Percentiles rank a stretch among this genome's conserved stretches.
Conservation (phyloP, 208 protist species). For the Zelonia costaricensis region DNA sequence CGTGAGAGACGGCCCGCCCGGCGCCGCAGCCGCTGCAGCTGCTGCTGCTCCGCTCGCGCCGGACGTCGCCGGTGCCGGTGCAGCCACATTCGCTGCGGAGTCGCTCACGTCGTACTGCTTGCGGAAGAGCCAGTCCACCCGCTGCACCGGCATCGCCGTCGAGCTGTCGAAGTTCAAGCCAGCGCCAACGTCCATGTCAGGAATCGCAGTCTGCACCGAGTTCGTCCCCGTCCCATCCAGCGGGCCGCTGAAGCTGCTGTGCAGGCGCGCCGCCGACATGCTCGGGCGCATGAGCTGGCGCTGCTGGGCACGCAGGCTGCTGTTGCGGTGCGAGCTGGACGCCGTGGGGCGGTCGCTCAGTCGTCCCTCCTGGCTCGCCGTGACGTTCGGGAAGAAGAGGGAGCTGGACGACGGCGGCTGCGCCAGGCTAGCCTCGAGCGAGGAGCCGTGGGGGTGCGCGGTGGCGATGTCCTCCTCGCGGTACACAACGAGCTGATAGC, state of each 20-base stretch:
- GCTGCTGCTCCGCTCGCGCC: neutral
- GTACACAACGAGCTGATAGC: slow-evolving; percentile 52
- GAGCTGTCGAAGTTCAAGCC: slow-evolving; percentile 1
- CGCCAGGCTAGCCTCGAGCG: slow-evolving; percentile 20
- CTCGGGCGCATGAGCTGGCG: neutral
- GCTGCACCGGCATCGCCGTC: neutral
- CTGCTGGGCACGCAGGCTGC: neutral
- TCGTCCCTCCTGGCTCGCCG: neutral
- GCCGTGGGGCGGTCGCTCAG: neutral
- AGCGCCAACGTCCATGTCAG: slow-evolving; percentile 43
- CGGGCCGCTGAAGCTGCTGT: slow-evolving; percentile 2
- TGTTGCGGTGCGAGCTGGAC: neutral
- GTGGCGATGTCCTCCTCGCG: slow-evolving; percentile 30
- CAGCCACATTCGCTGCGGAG: neutral
- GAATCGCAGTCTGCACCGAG: slow-evolving; percentile 25
- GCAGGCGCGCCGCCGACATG: neutral
- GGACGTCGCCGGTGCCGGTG: slow-evolving; percentile 6
- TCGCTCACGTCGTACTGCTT: slow-evolving; percentile 28
- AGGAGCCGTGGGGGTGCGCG: slow-evolving; percentile 10
- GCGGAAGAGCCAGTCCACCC: slow-evolving; percentile 19
- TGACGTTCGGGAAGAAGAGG: neutral
- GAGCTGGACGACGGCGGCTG: slow-evolving; percentile 15
- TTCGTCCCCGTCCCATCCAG: neutral
- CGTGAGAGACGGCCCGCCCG: neutral
- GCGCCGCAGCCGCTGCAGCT: neutral